These are phyloP conservation scores for Waltergamsia citrina DNA, from an alignment of 2,329 filamentous ascomycete species.

Conservation along the genomic window DNA sequence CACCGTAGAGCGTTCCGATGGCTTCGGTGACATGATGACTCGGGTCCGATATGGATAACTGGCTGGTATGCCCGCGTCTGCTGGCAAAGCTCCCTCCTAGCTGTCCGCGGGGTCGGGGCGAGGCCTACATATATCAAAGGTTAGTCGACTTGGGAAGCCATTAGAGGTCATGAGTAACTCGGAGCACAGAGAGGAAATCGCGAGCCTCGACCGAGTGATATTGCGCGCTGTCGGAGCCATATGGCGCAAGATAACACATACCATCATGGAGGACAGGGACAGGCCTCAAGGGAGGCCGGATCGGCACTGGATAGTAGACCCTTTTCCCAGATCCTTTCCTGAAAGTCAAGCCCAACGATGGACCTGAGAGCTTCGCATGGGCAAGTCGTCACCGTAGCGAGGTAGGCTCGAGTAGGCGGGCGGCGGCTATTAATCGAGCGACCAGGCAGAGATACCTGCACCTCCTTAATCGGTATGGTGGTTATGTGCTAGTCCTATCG, in stretches of 20 bases:
- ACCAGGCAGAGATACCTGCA: slow-evolving; percentile 12
- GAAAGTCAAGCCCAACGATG: slow-evolving; percentile 13
- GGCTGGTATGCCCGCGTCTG: slow-evolving; percentile 48
- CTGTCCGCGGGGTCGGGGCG: slow-evolving; percentile 45
- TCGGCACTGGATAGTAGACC: slow-evolving; percentile 19
- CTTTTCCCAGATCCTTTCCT: slow-evolving; percentile 12
- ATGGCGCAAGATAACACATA: slow-evolving; percentile 29
- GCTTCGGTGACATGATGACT: slow-evolving; percentile 92
- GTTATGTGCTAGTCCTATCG: slow-evolving; percentile 17
- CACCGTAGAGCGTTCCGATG: slow-evolving; percentile 84
- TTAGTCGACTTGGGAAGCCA: slow-evolving; percentile 4
- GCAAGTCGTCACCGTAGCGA: slow-evolving; percentile 12
- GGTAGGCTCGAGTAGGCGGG: slow-evolving; percentile 10
- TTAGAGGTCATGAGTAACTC: background rate
- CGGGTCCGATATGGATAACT: slow-evolving; percentile 70
- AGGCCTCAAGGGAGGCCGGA: slow-evolving; percentile 25
- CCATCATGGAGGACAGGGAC: slow-evolving; percentile 36
- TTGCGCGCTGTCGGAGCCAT: no score
- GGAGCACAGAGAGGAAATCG: background rate
- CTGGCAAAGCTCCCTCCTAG: slow-evolving; percentile 46
- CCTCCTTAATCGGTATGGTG: slow-evolving; percentile 19
- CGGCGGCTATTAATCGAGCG: background rate
- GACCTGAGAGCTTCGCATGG: slow-evolving; percentile 17
- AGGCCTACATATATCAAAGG: slow-evolving; percentile 34
- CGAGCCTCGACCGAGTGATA: no score